Evolutionary conservation across 257 asterid species (phyloP).

Genomic region (Fraxinus quadrangulata): DNA sequence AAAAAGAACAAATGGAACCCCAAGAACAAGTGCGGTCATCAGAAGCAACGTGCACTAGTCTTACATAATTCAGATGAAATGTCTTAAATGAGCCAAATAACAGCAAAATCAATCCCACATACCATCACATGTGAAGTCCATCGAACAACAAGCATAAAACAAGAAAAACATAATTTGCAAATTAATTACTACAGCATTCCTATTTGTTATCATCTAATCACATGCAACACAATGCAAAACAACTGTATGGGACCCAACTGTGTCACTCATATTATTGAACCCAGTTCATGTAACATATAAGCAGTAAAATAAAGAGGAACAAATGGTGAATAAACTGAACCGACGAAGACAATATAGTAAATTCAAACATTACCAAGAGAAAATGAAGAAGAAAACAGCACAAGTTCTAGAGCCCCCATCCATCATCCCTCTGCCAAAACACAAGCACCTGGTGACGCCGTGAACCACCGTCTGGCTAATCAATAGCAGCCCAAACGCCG

Average conservation of each 20-base stretch:
- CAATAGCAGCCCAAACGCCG: conserved; percentile 88
- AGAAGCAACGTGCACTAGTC: background rate
- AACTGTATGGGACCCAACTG: conserved; percentile 18
- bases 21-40: background rate
- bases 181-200: background rate
- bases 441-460: conserved; percentile 86
- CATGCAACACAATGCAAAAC: conserved; percentile 14
- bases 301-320: background rate
- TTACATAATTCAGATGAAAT: background rate
- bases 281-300: background rate
- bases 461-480: conserved; percentile 68
- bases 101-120: background rate
- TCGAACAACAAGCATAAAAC: background rate
- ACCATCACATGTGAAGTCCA: conserved; percentile 24
- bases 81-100: background rate
- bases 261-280: background rate
- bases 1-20: background rate
- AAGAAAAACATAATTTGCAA: conserved; percentile 1
- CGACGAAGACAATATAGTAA: conserved; percentile 14
- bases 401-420: conserved; percentile 55
- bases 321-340: conserved; percentile 7
- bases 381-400: conserved; percentile 71
- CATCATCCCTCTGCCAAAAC: conserved; percentile 83
- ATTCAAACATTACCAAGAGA: conserved; percentile 66
- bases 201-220: background rate